Percentiles rank a stretch among this genome's conserved stretches.
phyloP scores from a whole-genome alignment of 2,329 filamentous ascomycete species.

The Calonectria pauciramosa region DNA sequence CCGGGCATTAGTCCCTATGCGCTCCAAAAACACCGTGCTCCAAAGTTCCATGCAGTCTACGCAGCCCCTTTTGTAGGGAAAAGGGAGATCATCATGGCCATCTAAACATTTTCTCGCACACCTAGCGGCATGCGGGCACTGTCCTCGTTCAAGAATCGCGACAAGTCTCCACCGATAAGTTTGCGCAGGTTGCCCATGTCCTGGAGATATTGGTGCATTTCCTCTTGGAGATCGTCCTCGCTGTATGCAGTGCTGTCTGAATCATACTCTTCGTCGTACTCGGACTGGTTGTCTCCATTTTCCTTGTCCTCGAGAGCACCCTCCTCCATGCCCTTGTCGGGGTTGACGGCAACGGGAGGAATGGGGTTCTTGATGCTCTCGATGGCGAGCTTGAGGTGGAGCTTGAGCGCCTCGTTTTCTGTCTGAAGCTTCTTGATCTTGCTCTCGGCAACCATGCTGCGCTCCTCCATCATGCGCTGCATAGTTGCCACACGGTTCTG shows the following conservation, averaged over 20 bases:
- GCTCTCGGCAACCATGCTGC: conserved; percentile 88
- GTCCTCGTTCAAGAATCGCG: conserved; percentile 74
- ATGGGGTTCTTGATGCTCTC: conserved; percentile 94
- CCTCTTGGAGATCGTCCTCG: conserved; percentile 80
- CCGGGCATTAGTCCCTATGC: conserved; percentile 32
- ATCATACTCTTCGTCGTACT: conserved; percentile 71
- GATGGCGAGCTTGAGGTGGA: conserved; percentile 90
- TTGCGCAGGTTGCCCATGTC: conserved; percentile 79
- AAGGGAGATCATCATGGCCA: neutral
- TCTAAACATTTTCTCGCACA: conserved; percentile 56
- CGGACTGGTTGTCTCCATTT: conserved; percentile 65
- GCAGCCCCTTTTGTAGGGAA: neutral
- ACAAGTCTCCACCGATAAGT: conserved; percentile 82
- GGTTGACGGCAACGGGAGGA: conserved; percentile 65
- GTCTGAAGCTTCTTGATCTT: conserved; percentile 93
- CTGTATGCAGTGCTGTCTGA: conserved; percentile 62
- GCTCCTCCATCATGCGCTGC: conserved; percentile 97
- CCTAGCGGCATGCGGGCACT: conserved; percentile 67
- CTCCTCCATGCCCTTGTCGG: conserved; percentile 40
- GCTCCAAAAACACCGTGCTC: conserved; percentile 50
- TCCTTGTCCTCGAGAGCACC: conserved; percentile 53
- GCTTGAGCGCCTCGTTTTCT: conserved; percentile 88
- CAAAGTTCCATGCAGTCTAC: conserved; percentile 36
- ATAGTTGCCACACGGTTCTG: conserved; percentile 90
- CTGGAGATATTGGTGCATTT: conserved; percentile 85